Base-by-base conservation (phyloP, 371 early-diverging fungal species). In the Blastocladiella emersonii region DNA sequence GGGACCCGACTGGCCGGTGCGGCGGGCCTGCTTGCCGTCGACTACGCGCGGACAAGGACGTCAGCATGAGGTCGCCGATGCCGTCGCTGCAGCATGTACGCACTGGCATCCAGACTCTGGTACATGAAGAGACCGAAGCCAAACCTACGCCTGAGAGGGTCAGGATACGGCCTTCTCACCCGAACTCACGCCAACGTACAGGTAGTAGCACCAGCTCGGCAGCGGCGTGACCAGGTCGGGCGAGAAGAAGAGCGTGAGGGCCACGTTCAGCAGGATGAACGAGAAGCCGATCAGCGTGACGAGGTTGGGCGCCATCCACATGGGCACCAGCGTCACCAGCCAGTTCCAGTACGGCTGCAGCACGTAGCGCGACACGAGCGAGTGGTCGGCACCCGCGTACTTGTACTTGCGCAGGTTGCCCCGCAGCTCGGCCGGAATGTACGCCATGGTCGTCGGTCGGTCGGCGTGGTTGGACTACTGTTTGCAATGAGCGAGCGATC, bases 271-370 rank as follows among this genome's bases (percentile, higher is more conserved):
- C 13, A 85, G 43, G 17, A 85, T 76, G 56, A 77, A 80, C 30
- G 72, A 45, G 55, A 87, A 79, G 34, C 91, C 91, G 25, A 80
- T 67, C 51, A 90, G 74, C 19, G 91, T 90, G 62, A 90, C 79
- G 64, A 82, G 66, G 72, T 90, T 90, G 61, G 91, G 89, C 87
- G 97, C 96, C 77, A 98, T 82, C 82, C 89, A 86, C 61, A 86
- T 53, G 17, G 98, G 99, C 67, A 98, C 90, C 56, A 88, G 72
- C 63, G 85, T 81, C 32, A 95, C 84, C 23, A 92, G 78, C 71
- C 81, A 81, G 69, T 86, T 90, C 93, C 95, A 95, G 77, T 95
- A 96, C 65, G 85, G 87, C 25, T 79, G 77, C 63, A 95, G 78
- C 56, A 97, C 79, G 71, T 90, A 88, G 62, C 85, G 85, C 37